Conservation (phyloP, 495 filamentous ascomycete species). For the Penicillium pulvis region DNA sequence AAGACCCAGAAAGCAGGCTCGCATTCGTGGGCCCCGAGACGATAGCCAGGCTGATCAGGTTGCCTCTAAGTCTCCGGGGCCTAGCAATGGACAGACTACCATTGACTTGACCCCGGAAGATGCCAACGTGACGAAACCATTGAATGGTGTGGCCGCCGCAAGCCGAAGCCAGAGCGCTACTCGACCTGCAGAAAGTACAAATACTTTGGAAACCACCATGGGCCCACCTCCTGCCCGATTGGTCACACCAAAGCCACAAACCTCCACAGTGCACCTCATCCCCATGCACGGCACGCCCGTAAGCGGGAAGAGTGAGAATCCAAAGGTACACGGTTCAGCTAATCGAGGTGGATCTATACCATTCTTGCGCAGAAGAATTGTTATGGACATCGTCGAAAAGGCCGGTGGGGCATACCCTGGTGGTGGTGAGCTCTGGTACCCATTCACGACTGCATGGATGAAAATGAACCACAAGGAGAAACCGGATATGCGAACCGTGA, state of each 20-base stretch:
- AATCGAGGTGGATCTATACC: constrained; percentile 49
- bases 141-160: background rate
- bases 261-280: background rate
- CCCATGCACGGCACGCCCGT: background rate
- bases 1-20: background rate
- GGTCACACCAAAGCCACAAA: background rate
- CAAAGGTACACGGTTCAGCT: constrained; percentile 7
- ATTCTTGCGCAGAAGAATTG: constrained; percentile 58
- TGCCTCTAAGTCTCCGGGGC: background rate
- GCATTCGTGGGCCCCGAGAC: background rate
- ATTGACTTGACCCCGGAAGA: background rate
- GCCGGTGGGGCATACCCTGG: constrained; percentile 75
- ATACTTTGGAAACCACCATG: background rate
- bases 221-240: background rate
- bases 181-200: background rate
- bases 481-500: constrained; percentile 55
- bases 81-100: background rate
- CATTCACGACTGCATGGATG: constrained; percentile 64
- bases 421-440: constrained; percentile 69
- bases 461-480: constrained; percentile 47
- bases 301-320: background rate
- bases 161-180: background rate
- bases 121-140: background rate
- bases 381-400: constrained; percentile 68
- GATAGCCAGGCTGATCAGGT: background rate